Base-by-base conservation (phyloP, 2,329 filamentous ascomycete species). In the Clonostachys chloroleuca region DNA sequence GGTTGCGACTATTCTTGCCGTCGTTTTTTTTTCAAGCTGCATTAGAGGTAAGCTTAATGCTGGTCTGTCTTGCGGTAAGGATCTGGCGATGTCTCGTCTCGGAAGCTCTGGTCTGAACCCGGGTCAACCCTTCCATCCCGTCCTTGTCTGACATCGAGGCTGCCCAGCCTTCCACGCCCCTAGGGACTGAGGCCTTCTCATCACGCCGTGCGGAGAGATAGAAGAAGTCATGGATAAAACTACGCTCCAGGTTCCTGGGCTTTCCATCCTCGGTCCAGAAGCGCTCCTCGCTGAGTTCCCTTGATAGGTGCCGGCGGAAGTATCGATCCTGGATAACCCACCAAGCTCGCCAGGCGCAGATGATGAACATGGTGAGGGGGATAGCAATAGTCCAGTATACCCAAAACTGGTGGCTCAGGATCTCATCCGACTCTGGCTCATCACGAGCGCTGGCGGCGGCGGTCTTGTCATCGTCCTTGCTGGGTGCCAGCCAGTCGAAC, bases 271-370 rank as follows among this genome's bases (percentile, higher is more conserved):
- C 61, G 2, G 71, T 74, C 70, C 70, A 74, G 62, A 70, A 74
- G 10, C 68, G 60, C 61, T 74, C 69, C 57, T 73, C 69, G 51
- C 68, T 72, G n/a, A 74, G 64, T 47, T 74, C 71, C 49, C 64
- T 62, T 50, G 67, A 71, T 9, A 74, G 59, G 49, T 73, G 70
- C 5, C 68, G 62, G 1, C 71, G 60, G 55, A 74, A 74, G 56
- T 67, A 72, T 2, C 71, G 63, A 53, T 74, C 71, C 53, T 74
- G 70, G 10, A 60, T 64, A 2, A 74, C 70, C 71, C 71, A 74
- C 71, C 71, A 74, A 1, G 66, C 68, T 5, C 71, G 68, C 71
- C 71, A 74, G 12, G 54, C 49, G 17, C 62, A 56, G 9, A 74
- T 58, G 40, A 74, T 73, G 40, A 67, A 44, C 34, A 72, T 49